Conservation (phyloP, 768 basidiomycete species). For the Lyophyllum shimeji region DNA sequence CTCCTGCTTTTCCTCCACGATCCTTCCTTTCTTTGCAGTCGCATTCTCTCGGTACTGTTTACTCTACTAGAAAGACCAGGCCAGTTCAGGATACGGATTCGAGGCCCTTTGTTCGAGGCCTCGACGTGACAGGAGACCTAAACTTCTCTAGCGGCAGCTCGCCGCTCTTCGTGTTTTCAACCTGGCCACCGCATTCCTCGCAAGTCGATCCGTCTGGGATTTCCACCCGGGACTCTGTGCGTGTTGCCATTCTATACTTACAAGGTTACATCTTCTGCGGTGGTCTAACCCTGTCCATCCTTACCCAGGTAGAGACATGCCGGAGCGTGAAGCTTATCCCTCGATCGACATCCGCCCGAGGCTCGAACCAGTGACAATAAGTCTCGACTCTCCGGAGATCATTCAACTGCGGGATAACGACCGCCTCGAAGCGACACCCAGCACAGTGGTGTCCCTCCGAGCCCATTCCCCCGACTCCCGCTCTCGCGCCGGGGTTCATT, state of each 20-base stretch:
- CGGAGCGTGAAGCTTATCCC: conserved; percentile 19
- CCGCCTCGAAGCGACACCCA: conserved; percentile 20
- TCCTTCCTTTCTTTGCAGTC: background rate
- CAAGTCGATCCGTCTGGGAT: conserved; percentile 23
- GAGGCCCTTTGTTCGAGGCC: background rate
- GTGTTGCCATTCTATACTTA: conserved; percentile 12
- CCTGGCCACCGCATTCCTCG: conserved; percentile 24
- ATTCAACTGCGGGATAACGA: conserved; percentile 15
- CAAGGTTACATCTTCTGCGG: background rate
- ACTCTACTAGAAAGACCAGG: too few relatives aligned
- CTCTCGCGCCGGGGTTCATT: background rate
- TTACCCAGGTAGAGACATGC: conserved; percentile 27
- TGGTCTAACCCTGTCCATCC: background rate
- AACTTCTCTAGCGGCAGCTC: conserved; percentile 6
- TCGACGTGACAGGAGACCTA: background rate
- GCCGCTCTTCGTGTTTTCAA: conserved; percentile 10
- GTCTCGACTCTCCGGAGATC: conserved; percentile 17
- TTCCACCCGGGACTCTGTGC: conserved; percentile 24
- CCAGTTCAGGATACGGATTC: too few relatives aligned
- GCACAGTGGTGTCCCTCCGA: conserved; percentile 11
- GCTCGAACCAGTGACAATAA: conserved; percentile 19
- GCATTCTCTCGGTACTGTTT: too few relatives aligned
- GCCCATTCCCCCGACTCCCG: conserved; percentile 17
- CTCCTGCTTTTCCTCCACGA: conserved; percentile 3
- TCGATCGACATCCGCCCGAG: conserved; percentile 16